Conservation (phyloP, 176 grass and related monocot species). For the Juncus effusus region DNA sequence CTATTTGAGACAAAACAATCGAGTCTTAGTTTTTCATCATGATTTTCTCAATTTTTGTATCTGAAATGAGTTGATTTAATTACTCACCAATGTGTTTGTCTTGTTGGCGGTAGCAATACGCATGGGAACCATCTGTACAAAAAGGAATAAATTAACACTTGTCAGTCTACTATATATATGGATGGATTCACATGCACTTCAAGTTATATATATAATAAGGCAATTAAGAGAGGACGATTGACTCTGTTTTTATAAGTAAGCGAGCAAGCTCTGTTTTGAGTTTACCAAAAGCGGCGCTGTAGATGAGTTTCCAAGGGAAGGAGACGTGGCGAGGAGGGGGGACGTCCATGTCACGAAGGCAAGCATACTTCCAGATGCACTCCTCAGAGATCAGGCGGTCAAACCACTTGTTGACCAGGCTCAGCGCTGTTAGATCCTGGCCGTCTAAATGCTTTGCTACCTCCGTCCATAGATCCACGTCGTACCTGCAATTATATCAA, state of each 20-base stretch:
- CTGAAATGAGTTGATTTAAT: background rate
- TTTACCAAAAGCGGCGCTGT: conserved; percentile 58
- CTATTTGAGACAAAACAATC: conserved; percentile 27
- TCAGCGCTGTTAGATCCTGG: conserved; percentile 55
- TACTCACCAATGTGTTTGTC: conserved; percentile 69
- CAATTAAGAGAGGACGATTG: too few species aligned
- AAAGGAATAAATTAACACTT: background rate
- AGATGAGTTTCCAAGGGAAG: conserved; percentile 70
- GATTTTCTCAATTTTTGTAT: background rate
- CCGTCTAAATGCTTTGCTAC: conserved; percentile 77
- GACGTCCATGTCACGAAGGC: conserved; percentile 71
- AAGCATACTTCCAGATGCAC: conserved; percentile 71
- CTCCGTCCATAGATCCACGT: conserved; percentile 85
- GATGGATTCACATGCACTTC: background rate
- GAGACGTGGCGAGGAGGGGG: conserved; percentile 28
- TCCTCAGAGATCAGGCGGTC: conserved; percentile 53
- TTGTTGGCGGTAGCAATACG: conserved; percentile 47
- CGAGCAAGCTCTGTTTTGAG: background rate
- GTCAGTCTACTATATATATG: conserved; percentile 30
- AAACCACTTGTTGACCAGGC: conserved; percentile 61
- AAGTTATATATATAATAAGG: background rate
- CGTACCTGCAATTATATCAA: conserved; percentile 47
- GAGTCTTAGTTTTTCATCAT: conserved; percentile 7
- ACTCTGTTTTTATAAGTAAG: too few species aligned
- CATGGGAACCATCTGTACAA: conserved; percentile 60